A percentile compares a stretch with the other conserved stretches of the same genome.
Conservation (phyloP, 805 yeast species). For the Sungouiella thailandica region DNA sequence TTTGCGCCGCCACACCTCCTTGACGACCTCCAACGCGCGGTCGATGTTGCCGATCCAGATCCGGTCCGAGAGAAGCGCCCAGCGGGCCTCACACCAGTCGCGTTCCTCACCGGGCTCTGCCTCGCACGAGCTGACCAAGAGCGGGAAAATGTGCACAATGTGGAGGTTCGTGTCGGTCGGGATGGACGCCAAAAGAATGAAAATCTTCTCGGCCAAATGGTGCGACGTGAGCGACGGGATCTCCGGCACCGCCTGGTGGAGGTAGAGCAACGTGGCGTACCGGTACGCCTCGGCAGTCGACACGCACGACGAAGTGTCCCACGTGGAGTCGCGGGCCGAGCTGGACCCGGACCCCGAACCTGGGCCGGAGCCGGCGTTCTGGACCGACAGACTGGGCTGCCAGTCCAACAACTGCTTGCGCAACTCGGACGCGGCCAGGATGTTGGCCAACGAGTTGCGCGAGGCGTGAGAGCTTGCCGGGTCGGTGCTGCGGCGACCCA, state of each 20-base stretch:
- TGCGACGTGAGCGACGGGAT: conserved; percentile 52
- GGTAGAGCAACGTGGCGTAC: conserved; percentile 51
- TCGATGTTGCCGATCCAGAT: conserved; percentile 67
- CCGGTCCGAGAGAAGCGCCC: conserved; percentile 48
- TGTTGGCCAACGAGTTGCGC: conserved; percentile 40
- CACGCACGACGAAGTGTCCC: conserved; percentile 56
- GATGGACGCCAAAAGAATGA: conserved; percentile 57
- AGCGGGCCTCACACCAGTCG: conserved; percentile 54
- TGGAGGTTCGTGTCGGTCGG: conserved; percentile 54
- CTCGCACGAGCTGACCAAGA: conserved; percentile 63
- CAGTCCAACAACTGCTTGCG: conserved; percentile 50
- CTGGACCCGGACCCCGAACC: conserved; percentile 23
- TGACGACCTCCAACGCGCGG: conserved; percentile 61
- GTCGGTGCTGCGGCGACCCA: conserved; percentile 31
- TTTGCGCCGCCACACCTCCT: conserved; percentile 66
- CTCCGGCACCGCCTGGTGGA: conserved; percentile 71
- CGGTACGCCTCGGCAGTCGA: conserved; percentile 71
- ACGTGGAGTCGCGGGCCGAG: conserved; percentile 18
- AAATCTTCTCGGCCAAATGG: conserved; percentile 53
- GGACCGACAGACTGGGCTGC: conserved; percentile 45
- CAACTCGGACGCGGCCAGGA: conserved; percentile 52
- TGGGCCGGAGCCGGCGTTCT: conserved; percentile 32
- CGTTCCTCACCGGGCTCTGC: conserved; percentile 54
- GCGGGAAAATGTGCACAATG: conserved; percentile 60
- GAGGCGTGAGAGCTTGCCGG: conserved; percentile 9